phyloP scores from a whole-genome alignment of 106 monocot genomes.

The Posidonia australis region DNA sequence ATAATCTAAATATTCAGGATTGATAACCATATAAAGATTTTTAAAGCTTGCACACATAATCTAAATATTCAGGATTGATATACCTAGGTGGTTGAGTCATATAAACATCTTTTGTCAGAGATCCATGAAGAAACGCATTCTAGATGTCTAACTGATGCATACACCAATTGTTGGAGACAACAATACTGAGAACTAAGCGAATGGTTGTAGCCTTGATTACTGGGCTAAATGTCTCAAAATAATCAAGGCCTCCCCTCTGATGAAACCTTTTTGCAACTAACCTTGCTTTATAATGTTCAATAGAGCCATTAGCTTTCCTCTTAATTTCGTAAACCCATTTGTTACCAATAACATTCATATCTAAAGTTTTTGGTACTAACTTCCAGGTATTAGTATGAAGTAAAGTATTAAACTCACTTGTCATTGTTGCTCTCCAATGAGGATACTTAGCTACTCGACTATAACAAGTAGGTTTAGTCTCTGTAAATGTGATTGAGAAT shows the following conservation, averaged over 20 bases:
- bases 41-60: too few species aligned
- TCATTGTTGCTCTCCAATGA: not conserved
- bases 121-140: slow-evolving; percentile 1
- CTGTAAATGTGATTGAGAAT: too few species aligned
- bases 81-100: slow-evolving; percentile 2
- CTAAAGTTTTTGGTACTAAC: not conserved
- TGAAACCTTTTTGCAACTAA: not conserved
- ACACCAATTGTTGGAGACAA: too few species aligned
- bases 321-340: not conserved
- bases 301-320: not conserved
- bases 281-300: not conserved
- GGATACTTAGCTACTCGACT: too few species aligned
- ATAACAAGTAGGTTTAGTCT: too few species aligned
- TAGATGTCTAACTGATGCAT: too few species aligned
- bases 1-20: too few species aligned
- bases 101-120: not conserved
- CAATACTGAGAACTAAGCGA: not conserved
- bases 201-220: too few species aligned
- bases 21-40: too few species aligned
- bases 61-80: too few species aligned
- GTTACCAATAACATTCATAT: not conserved
- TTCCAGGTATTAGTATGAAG: not conserved
- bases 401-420: not conserved
- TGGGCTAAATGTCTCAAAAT: not conserved
- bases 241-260: not conserved